Evolutionary conservation across 805 yeast species (phyloP), one percentile per base, ranked within the genome.

Genomic region (Zygoascus biomembranicola): DNA sequence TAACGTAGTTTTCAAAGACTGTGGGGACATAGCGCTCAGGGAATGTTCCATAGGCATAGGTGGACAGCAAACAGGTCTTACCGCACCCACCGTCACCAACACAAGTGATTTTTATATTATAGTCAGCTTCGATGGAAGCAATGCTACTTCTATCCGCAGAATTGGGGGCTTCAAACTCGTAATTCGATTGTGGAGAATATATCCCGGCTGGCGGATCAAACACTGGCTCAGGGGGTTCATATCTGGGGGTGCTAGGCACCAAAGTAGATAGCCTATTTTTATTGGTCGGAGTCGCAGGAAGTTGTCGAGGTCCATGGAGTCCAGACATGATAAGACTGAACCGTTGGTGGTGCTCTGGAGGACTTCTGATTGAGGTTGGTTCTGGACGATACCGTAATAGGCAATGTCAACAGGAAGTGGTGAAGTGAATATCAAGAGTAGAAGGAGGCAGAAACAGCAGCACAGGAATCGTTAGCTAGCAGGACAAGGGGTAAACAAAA

Each of bases 81-180:
- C 96, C 96, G 65, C 94, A 84, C 16, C 88, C 90, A 61, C 92
- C 90, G 67, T 88, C 96, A 8, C 96, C 96, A 9, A 89, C 94
- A 28, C 85, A 85, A 11, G 88, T 95, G 5, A 87, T 70, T 63
- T 86, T 86, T 45, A 76, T 61, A 48, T 70, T 73, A 42, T 67
- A 63, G 50, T 74, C 74, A 0, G 76, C 61, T 19, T 32, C 43
- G 31, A 14, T 23, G 28, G 42, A 50, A 3, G 19, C n/a, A 19
- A 44, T n/a, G 16, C 39, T 35, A 8, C 16, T 35, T 35, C 39
- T 35, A n/a, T 35, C 16, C 5, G 39, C 16, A 4, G 39, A 35
- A 11, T 11, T 42, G 20, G 39, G 3, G 8, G 41, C 2, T 16
- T 32, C 20, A 31, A 20, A 35, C 19, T 31, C 16, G 19, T 47